Percentiles rank a stretch among this genome's conserved stretches.
Conservation (phyloP, 352 stramenopile genomes). For the Phytophthora tentaculata region DNA sequence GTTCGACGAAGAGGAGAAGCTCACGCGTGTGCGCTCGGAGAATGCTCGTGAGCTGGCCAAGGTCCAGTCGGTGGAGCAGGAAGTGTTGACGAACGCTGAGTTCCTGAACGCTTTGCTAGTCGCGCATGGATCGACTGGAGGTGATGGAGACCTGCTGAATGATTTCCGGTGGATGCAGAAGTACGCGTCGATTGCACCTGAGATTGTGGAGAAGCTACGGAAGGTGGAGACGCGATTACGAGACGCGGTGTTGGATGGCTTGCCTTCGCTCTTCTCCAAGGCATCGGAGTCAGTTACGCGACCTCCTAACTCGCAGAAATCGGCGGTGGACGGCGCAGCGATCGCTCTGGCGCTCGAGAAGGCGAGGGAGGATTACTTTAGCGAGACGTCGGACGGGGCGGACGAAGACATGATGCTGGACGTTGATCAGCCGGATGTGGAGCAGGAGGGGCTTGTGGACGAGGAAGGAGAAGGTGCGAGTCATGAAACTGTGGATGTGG, state of each 20-base stretch:
- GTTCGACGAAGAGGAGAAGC: conserved; percentile 50
- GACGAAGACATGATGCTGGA: conserved; percentile 31
- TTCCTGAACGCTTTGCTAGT: conserved; percentile 61
- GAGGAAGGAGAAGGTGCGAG: conserved; percentile 41
- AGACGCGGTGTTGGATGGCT: conserved; percentile 38
- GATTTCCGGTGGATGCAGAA: conserved; percentile 52
- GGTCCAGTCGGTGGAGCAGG: conserved; percentile 53
- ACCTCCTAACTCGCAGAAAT: conserved; percentile 36
- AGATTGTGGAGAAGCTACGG: conserved; percentile 53
- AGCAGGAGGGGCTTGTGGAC: conserved; percentile 27
- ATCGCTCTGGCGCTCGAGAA: conserved; percentile 39
- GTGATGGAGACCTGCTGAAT: conserved; percentile 32
- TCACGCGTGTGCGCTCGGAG: conserved; percentile 41
- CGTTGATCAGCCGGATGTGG: conserved; percentile 37
- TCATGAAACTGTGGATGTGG: conserved; percentile 31
- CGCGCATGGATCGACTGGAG: conserved; percentile 31
- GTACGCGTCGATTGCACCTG: conserved; percentile 56
- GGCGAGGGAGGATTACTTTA: conserved; percentile 45
- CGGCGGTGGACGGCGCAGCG: conserved; percentile 32
- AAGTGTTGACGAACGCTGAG: conserved; percentile 66
- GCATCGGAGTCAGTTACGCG: conserved; percentile 3
- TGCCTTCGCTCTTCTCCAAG: conserved; percentile 23
- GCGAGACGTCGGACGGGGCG: conserved; percentile 32
- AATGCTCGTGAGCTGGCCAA: conserved; percentile 43
- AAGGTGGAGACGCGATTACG: conserved; percentile 51